Conservation (phyloP, 1,139 yeast species). For the Hansenula anomala region DNA sequence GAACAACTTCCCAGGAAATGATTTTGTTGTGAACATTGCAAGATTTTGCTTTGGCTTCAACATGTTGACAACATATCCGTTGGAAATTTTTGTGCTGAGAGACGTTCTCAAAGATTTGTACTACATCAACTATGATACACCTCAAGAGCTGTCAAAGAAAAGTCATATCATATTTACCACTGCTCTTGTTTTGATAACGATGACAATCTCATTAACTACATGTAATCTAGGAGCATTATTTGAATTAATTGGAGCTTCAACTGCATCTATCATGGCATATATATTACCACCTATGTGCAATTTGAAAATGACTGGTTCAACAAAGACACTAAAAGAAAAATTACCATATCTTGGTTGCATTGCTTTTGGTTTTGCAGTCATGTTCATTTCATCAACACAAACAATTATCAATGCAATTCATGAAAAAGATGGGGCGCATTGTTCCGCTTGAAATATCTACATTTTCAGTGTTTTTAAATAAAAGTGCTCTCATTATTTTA, state of each 20-base stretch:
- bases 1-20: constrained; percentile 78
- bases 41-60: constrained; percentile 89
- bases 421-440: constrained; percentile 37
- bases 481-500: too few species aligned
- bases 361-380: constrained; percentile 67
- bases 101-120: constrained; percentile 74
- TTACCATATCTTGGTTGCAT: constrained; percentile 60
- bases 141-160: constrained; percentile 34
- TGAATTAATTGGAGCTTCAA: constrained; percentile 88
- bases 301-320: constrained; percentile 55
- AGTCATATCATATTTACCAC: constrained; percentile 70
- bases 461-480: not conserved
- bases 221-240: constrained; percentile 87
- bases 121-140: constrained; percentile 24
- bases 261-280: constrained; percentile 91
- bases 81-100: constrained; percentile 85
- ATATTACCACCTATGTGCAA: constrained; percentile 86
- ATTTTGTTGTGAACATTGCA: constrained; percentile 73
- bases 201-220: constrained; percentile 73
- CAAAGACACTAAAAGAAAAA: constrained; percentile 37
- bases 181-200: constrained; percentile 58
- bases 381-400: constrained; percentile 74
- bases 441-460: constrained; percentile 19
- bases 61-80: constrained; percentile 90
- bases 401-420: constrained; percentile 54